A percentile compares a stretch with the other conserved stretches of the same genome.
phyloP scores from a whole-genome alignment of 2,329 filamentous ascomycete species.

The Trichophyton benhamiae region DNA sequence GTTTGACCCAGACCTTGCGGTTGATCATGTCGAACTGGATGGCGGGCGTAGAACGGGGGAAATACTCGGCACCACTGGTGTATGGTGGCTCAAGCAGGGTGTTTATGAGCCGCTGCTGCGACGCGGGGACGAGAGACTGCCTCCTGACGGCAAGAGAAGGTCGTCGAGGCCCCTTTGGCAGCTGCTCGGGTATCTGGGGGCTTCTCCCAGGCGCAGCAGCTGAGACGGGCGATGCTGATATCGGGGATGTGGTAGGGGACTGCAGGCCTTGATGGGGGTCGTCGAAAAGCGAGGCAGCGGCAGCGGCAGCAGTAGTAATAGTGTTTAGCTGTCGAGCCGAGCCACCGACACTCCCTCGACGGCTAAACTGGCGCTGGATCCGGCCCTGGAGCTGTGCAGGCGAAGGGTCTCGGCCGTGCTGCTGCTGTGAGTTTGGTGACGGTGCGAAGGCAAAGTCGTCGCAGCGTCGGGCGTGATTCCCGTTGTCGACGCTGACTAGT shows the following conservation, averaged over 20 bases:
- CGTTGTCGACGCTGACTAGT: background rate
- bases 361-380: background rate
- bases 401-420: background rate
- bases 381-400: background rate
- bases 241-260: constrained; percentile 7
- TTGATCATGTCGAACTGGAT: constrained; percentile 25
- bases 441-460: background rate
- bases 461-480: background rate
- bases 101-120: constrained; percentile 29
- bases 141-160: constrained; percentile 26
- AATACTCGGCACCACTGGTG: constrained; percentile 17
- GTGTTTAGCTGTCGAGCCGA: constrained; percentile 4
- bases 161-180: constrained; percentile 17
- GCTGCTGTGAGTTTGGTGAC: background rate
- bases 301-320: too few species aligned
- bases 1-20: constrained; percentile 88
- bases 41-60: constrained; percentile 11
- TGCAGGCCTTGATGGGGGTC: constrained; percentile 3
- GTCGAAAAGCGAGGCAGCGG: background rate
- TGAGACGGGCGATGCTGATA: background rate
- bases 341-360: background rate
- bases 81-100: constrained; percentile 23
- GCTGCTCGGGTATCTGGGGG: constrained; percentile 1
- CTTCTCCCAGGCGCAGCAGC: constrained; percentile 7
- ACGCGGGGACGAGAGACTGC: constrained; percentile 30